Conservation (phyloP, 192 early-diverging fungal species). For the Gaertneriomyces sp. region DNA sequence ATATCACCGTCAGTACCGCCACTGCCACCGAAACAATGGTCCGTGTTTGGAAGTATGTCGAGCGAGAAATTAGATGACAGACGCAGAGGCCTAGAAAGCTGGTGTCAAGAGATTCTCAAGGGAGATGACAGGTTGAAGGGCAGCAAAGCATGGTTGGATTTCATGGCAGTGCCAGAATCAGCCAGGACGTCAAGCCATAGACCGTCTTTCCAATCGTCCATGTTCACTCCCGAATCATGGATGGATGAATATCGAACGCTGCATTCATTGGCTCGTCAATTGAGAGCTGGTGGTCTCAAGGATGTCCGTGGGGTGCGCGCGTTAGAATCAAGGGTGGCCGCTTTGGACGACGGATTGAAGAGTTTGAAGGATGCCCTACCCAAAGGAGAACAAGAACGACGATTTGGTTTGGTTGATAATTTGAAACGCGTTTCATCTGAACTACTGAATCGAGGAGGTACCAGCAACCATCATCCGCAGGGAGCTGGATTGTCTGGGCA, state of each 20-base stretch:
- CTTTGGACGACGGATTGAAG: background rate
- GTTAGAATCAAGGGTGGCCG: background rate
- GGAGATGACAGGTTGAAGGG: constrained; percentile 74
- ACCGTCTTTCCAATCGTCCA: too few species aligned
- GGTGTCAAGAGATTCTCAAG: constrained; percentile 54
- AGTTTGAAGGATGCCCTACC: too few species aligned
- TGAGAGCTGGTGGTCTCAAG: too few species aligned
- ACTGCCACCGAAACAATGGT: constrained; percentile 69
- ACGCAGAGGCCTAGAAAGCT: constrained; percentile 43
- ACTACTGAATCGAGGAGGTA: background rate
- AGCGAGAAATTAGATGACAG: constrained; percentile 70
- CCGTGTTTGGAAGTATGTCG: constrained; percentile 46
- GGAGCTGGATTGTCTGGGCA: too few species aligned
- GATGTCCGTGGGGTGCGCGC: background rate
- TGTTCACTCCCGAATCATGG: background rate
- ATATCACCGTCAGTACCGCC: constrained; percentile 59
- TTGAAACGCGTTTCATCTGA: background rate
- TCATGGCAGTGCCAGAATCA: constrained; percentile 63
- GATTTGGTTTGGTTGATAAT: background rate
- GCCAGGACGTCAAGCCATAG: background rate
- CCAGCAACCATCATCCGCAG: too few species aligned
- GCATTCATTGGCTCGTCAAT: too few species aligned
- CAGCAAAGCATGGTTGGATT: constrained; percentile 68
- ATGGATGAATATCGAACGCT: background rate
- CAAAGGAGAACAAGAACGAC: too few species aligned